A percentile compares a stretch with the other conserved stretches of the same genome.
These are phyloP conservation scores for Plasmodium chabaudi DNA, from an alignment of 169 alveolate species.

Conservation along the genomic window DNA sequence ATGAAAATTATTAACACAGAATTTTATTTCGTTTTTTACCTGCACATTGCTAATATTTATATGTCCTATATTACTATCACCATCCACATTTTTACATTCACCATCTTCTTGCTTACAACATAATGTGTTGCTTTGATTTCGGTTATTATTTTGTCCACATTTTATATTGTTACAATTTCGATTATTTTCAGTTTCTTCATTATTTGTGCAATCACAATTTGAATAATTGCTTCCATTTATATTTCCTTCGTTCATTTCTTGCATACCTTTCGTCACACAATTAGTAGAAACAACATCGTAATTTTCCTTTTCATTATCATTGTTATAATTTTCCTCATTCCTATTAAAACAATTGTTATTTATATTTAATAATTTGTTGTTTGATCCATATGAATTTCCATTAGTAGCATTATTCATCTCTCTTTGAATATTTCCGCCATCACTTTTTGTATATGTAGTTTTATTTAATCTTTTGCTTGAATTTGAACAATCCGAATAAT, in stretches of 20 bases:
- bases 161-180: not conserved
- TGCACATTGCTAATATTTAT: constrained; percentile 7
- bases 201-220: not conserved
- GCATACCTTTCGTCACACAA: not conserved
- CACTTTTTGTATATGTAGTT: not conserved
- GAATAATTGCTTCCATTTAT: not conserved
- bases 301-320: not conserved
- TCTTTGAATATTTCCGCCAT: not conserved
- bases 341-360: no score
- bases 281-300: not conserved
- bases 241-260: not conserved
- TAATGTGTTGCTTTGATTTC: not conserved
- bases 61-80: not conserved
- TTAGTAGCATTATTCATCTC: not conserved
- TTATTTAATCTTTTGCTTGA: constrained; percentile 12
- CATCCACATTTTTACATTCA: not conserved
- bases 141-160: not conserved
- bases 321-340: not conserved
- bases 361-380: not conserved
- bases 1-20: constrained; percentile 17
- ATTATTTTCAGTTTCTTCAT: not conserved
- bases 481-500: constrained; percentile 20
- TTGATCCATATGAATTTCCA: not conserved
- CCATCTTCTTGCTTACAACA: not conserved
- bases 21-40: constrained; percentile 20